Evolutionary conservation across 371 early-diverging fungal species (phyloP).

Genomic region (Mucor sp.): DNA sequence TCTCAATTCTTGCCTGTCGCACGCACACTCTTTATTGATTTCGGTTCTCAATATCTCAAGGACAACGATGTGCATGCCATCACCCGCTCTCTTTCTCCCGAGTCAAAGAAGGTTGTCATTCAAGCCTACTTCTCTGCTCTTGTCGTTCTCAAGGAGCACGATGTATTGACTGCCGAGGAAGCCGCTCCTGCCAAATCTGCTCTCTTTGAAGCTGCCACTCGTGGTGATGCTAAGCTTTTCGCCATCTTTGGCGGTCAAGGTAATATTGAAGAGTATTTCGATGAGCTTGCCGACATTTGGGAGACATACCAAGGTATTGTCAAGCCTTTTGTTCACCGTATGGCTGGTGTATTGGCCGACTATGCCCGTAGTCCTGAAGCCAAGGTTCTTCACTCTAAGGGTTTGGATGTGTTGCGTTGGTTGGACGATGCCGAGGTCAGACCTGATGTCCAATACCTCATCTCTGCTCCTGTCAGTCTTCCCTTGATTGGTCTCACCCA

Average conservation of each 20-base stretch:
- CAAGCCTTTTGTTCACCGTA: conserved; percentile 76
- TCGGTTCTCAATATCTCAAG: conserved; percentile 74
- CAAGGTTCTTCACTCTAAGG: conserved; percentile 77
- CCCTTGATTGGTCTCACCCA: conserved; percentile 92
- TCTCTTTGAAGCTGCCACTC: conserved; percentile 64
- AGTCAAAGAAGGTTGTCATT: conserved; percentile 68
- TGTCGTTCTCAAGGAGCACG: conserved; percentile 62
- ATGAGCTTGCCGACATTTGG: conserved; percentile 84
- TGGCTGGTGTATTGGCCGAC: conserved; percentile 73
- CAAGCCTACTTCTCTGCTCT: conserved; percentile 84
- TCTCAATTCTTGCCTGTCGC: conserved; percentile 74
- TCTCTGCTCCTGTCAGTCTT: conserved; percentile 85
- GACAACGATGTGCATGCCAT: conserved; percentile 88
- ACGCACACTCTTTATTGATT: conserved; percentile 77
- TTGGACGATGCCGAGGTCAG: conserved; percentile 81
- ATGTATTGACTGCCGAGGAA: conserved; percentile 45
- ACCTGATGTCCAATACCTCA: conserved; percentile 83
- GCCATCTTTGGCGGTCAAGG: conserved; percentile 98
- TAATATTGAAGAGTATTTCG: conserved; percentile 93
- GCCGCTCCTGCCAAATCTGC: conserved; percentile 60
- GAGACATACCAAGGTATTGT: conserved; percentile 83
- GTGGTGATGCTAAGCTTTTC: conserved; percentile 72
- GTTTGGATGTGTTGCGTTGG: conserved; percentile 89
- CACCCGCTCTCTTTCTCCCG: conserved; percentile 59
- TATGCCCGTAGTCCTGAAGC: conserved; percentile 74